A percentile compares a stretch with the other conserved stretches of the same genome.
Evolutionary conservation across 257 asterid genomes (phyloP).

Genomic region (Echites panduratus): DNA sequence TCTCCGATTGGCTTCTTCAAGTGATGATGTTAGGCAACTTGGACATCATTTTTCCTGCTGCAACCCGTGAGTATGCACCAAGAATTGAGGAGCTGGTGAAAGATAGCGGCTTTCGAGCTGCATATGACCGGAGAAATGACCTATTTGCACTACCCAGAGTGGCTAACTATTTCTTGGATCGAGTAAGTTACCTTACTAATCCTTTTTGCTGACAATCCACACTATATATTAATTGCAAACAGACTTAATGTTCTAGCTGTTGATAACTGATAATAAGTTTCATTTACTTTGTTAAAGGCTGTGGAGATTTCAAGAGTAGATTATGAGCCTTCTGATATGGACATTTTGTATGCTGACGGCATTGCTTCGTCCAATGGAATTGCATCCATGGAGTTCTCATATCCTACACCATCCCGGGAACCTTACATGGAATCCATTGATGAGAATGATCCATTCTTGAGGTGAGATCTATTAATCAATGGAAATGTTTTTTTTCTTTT

Average conservation of each 20-base stretch:
- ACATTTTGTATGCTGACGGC: slow-evolving; percentile 81
- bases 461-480: slow-evolving; percentile 28
- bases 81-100: slow-evolving; percentile 70
- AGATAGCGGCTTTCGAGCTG: slow-evolving; percentile 66
- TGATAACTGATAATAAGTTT: slow-evolving; percentile 12
- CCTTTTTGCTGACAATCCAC: background rate
- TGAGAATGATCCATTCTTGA: slow-evolving; percentile 37
- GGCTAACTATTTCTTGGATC: slow-evolving; percentile 75
- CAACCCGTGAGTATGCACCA: slow-evolving; percentile 78
- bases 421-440: slow-evolving; percentile 56
- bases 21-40: slow-evolving; percentile 62
- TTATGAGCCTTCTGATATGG: slow-evolving; percentile 84
- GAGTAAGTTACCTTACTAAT: slow-evolving; percentile 31
- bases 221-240: background rate
- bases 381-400: slow-evolving; percentile 66
- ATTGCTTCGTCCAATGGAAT: slow-evolving; percentile 69
- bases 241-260: background rate
- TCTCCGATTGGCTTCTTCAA: slow-evolving; percentile 73
- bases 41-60: slow-evolving; percentile 79
- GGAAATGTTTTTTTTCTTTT: background rate
- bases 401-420: slow-evolving; percentile 51
- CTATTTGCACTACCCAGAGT: slow-evolving; percentile 58
- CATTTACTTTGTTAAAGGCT: slow-evolving; percentile 43
- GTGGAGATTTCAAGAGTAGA: slow-evolving; percentile 64
- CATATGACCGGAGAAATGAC: slow-evolving; percentile 67